Base-by-base conservation (phyloP, 2,329 filamentous ascomycete genomes). In the Sclerotinia sclerotiorum region DNA sequence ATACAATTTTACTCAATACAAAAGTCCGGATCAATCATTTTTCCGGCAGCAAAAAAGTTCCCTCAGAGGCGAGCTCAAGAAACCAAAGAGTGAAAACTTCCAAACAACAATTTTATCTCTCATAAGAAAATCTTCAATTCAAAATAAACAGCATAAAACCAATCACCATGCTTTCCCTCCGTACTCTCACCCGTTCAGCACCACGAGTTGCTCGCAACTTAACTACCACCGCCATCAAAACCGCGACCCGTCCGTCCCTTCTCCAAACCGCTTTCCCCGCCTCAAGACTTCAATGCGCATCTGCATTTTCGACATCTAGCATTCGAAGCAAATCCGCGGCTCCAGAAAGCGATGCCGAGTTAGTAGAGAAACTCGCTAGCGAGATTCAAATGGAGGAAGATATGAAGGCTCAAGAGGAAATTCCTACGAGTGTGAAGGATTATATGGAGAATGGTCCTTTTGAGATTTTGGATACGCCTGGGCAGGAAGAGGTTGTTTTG, bases 381-480 rank as follows among this genome's bases (percentile, higher is more conserved):
- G 94, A 97, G 83, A 84, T 96, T 73, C 82, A 88, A 79, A 88
- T 97, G 77, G 95, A 98, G 85, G 87, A 88, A 76, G 89, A 94
- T 77, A 89, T 93, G 81, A 74, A 90, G 81, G 85, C 89, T 73
- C 84, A 87, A 70, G 87, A 92, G 76, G 86, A 91, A 72, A 81
- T 91, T 73, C 90, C 93, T 52, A 85, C 88, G 72, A 91, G 89
- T 79, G 87, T 97, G 79, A 90, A 93, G 82, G 92, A 95, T 79
- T 97, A 96, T 81, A 82, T 97, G 60, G 88, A 94, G 78, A 94
- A 92, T 82, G 89, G 90, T 77, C 86, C 90, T 52, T 99, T 93
- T 80, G 85, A 94, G 84, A 85, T 95, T 70, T 84, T 92, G 76
- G 95, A 99, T 80, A 87, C 85, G 44, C 84, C 90, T 39, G 95